phyloP scores from a whole-genome alignment of 805 yeast genomes.

The Priceomyces carsonii region DNA sequence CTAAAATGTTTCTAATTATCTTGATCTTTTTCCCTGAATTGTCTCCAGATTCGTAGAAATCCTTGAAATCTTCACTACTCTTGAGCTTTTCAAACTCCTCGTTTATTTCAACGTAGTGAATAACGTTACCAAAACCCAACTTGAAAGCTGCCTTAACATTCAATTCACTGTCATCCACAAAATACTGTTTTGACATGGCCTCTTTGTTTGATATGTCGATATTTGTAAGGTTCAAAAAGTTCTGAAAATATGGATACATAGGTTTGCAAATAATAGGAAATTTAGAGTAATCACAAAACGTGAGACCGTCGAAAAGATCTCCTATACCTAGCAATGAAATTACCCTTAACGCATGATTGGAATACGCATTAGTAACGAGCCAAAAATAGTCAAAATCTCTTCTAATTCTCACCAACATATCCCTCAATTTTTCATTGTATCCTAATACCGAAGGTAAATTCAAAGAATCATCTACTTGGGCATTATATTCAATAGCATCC shows the following conservation, averaged over 20 bases:
- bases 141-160: slow-evolving; percentile 74
- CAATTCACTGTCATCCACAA: slow-evolving; percentile 83
- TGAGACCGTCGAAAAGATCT: slow-evolving; percentile 92
- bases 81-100: slow-evolving; percentile 45
- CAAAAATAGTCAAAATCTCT: slow-evolving; percentile 69
- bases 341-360: slow-evolving; percentile 84
- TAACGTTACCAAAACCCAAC: slow-evolving; percentile 69
- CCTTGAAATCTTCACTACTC: slow-evolving; percentile 26
- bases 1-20: slow-evolving; percentile 34
- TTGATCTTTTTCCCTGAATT: slow-evolving; percentile 29
- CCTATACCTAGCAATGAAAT: slow-evolving; percentile 80
- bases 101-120: slow-evolving; percentile 75
- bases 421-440: slow-evolving; percentile 59
- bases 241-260: slow-evolving; percentile 65
- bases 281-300: slow-evolving; percentile 81
- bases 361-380: slow-evolving; percentile 94
- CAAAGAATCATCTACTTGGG: slow-evolving; percentile 86
- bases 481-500: slow-evolving; percentile 86
- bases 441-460: slow-evolving; percentile 78
- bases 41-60: slow-evolving; percentile 37
- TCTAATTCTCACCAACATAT: slow-evolving; percentile 49
- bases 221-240: slow-evolving; percentile 66
- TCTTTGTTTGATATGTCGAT: slow-evolving; percentile 34
- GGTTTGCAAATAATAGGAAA: slow-evolving; percentile 86
- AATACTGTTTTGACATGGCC: slow-evolving; percentile 54